Conservation (phyloP, 202 grass and related monocot genomes). For the Bolboschoenoplectus hybrid region DNA sequence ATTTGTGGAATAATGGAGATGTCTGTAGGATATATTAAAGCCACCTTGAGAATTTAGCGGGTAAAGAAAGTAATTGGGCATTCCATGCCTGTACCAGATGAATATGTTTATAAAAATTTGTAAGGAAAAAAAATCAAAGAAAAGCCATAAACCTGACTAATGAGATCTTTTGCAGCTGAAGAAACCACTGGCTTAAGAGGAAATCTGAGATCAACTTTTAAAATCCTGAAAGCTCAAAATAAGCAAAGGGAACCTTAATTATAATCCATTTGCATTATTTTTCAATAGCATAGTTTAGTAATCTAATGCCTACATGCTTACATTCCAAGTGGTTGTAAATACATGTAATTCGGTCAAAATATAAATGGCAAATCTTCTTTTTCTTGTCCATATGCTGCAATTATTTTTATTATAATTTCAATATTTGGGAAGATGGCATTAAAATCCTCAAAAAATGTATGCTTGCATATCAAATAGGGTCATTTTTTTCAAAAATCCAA, state of each 20-base stretch:
- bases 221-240: slow-evolving; percentile 59
- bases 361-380: not conserved
- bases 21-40: not conserved
- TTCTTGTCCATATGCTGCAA: not conserved
- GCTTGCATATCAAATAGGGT: not conserved
- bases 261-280: not conserved
- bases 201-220: slow-evolving; percentile 91
- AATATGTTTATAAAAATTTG: not conserved
- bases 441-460: not conserved
- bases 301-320: too few relatives aligned
- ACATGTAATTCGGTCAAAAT: not conserved
- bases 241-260: not conserved
- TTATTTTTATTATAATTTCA: not conserved
- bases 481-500: too few relatives aligned
- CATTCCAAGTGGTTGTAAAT: not conserved
- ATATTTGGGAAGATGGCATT: too few relatives aligned
- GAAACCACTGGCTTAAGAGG: slow-evolving; percentile 79
- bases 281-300: too few relatives aligned
- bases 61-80: not conserved
- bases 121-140: not conserved
- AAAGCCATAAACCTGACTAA: slow-evolving; percentile 58
- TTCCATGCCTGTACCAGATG: not conserved
- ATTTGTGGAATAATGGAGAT: not conserved
- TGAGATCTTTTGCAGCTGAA: slow-evolving; percentile 67
- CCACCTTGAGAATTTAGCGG: not conserved